These are phyloP conservation scores for Pholiota conissans DNA, from an alignment of 768 basidiomycete genomes.

Conservation along the genomic window DNA sequence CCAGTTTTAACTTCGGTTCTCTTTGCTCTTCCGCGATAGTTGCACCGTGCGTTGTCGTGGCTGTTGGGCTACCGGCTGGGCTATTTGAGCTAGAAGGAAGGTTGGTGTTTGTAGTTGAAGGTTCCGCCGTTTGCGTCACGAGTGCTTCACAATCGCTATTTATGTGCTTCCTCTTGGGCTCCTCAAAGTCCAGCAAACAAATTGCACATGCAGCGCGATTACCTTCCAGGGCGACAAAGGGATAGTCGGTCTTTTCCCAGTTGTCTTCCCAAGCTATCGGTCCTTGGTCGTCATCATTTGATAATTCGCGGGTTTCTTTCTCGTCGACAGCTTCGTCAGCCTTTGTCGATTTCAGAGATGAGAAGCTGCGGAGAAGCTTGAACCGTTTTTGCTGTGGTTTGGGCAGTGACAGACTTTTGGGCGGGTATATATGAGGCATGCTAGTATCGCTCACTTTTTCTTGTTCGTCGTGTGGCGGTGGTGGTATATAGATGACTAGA, in stretches of 20 bases:
- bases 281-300: constrained; percentile 13
- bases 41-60: not conserved
- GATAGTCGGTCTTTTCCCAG: constrained; percentile 77
- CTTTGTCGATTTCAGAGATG: constrained; percentile 13
- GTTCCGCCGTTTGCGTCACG: not conserved
- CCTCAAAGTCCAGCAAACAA: constrained; percentile 83
- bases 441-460: constrained; percentile 22
- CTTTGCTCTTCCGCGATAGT: constrained; percentile 35
- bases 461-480: constrained; percentile 58
- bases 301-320: constrained; percentile 17
- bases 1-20: constrained; percentile 47
- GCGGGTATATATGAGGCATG: constrained; percentile 63
- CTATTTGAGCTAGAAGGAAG: not conserved
- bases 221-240: constrained; percentile 79
- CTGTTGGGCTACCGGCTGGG: not conserved
- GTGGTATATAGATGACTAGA: constrained; percentile 82
- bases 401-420: constrained; percentile 34
- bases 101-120: not conserved
- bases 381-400: constrained; percentile 31
- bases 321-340: constrained; percentile 9
- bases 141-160: not conserved
- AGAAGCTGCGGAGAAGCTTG: constrained; percentile 17
- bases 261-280: constrained; percentile 70
- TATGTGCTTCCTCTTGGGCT: constrained; percentile 45
- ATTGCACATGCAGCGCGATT: constrained; percentile 86